Evolutionary conservation across 2,329 filamentous ascomycete genomes (phyloP), one percentile per base, ranked within the genome.

Genomic region (Aspergillus aculeatus): DNA sequence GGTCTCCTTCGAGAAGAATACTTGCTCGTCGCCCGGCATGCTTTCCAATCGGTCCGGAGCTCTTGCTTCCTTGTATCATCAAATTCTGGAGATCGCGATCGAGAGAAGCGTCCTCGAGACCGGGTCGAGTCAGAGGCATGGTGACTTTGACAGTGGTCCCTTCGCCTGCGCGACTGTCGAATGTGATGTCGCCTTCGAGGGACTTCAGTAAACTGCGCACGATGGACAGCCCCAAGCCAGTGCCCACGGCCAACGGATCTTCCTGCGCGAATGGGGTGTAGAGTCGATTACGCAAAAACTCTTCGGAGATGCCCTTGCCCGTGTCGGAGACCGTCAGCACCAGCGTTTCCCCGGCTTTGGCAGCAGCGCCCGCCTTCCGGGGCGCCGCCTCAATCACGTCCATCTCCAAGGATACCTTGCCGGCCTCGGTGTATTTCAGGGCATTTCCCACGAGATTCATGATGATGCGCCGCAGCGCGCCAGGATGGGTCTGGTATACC

Each of bases 361-460:
- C 26, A 29, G 26, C 26, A 44, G 3, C 5, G 12, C 38, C 38
- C 14, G 16, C 14, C 38, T 44, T 44, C 6, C 16, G 14, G 6
- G 14, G 38, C 5, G 38, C 14, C 38, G 16, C 61, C 55, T 72
- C 69, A 0, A 67, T 62, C 7, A 69, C 64, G 24, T 71, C 68
- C 12, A 83, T 62, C 2, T 68, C 73, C 3, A 84, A 73, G 5
- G 78, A 76, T 2, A 87, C 79, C 55, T 75, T 81, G 2, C 85
- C 85, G 0, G 73, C 68, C 1, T 78, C 75, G 0, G 84, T 88
- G 59, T 87, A 88, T 68, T 88, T 88, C 66, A 88, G 76, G 0
- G 86, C 80, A 64, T 88, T 88, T 7, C 83, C 83, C 44, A 87
- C 82, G 0, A 88, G 66, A 58, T 88, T 88, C 84, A 87, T 86